Conservation (phyloP, 176 grass and related monocot genomes). For the Rhipidocladum racemiflorum region DNA sequence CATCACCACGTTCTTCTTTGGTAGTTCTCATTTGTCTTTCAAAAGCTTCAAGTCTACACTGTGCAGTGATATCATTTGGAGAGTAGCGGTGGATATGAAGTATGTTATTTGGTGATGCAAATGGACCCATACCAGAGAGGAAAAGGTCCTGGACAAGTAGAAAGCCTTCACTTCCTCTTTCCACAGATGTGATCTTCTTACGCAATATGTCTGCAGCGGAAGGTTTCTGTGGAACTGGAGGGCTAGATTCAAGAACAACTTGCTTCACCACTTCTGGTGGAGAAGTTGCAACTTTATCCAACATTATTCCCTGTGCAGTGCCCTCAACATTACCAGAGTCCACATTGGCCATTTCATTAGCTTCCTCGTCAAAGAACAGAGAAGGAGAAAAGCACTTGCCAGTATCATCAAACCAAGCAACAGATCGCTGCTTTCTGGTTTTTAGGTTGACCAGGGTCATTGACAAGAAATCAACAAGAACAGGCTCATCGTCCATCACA, state of each 20-base stretch:
- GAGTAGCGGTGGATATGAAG: constrained; percentile 62
- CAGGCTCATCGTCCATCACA: constrained; percentile 44
- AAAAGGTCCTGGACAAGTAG: constrained; percentile 55
- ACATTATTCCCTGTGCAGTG: constrained; percentile 34
- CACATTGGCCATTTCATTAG: constrained; percentile 1
- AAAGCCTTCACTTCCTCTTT: constrained; percentile 56
- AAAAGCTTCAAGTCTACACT: constrained; percentile 65
- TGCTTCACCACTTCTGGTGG: constrained; percentile 59
- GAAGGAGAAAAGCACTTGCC: constrained; percentile 61
- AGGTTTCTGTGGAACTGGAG: constrained; percentile 33
- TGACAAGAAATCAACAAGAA: constrained; percentile 73
- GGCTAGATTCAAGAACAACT: constrained; percentile 54
- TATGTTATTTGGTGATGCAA: constrained; percentile 53
- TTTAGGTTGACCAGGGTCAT: constrained; percentile 61
- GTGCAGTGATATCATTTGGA: constrained; percentile 60
- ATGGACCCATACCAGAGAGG: constrained; percentile 71
- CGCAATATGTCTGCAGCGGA: constrained; percentile 49
- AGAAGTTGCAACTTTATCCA: constrained; percentile 32
- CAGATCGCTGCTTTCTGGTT: constrained; percentile 55
- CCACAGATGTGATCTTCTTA: constrained; percentile 62
- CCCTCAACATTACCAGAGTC: constrained; percentile 10
- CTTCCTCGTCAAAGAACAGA: constrained; percentile 55
- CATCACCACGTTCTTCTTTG: constrained; percentile 54
- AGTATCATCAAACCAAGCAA: constrained; percentile 67
- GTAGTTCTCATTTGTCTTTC: constrained; percentile 63